These are phyloP conservation scores for Stachybotrys elegans DNA, from an alignment of 2,329 filamentous ascomycete species.

Conservation along the genomic window DNA sequence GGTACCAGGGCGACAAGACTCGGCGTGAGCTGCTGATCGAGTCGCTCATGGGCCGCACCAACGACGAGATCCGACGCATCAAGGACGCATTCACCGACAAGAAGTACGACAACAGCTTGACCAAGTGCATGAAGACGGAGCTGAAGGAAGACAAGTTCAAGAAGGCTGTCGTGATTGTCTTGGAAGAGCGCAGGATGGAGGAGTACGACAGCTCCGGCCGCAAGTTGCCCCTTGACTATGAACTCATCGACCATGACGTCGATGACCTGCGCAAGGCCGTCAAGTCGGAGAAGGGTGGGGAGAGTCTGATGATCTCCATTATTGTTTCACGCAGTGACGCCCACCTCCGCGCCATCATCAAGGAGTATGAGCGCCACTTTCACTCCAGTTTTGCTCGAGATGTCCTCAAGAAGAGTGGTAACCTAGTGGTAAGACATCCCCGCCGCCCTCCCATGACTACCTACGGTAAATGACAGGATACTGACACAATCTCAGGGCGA, in stretches of 20 bases:
- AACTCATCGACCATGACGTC: constrained; percentile 66
- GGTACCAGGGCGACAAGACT: constrained; percentile 85
- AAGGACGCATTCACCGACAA: constrained; percentile 88
- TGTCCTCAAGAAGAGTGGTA: constrained; percentile 81
- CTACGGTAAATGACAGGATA: background rate
- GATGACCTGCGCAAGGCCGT: constrained; percentile 64
- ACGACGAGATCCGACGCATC: constrained; percentile 81
- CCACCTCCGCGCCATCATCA: constrained; percentile 76
- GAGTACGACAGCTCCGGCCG: constrained; percentile 65
- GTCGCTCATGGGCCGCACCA: constrained; percentile 81
- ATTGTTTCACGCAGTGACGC: constrained; percentile 74
- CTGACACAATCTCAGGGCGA: too few species aligned
- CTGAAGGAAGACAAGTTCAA: constrained; percentile 96
- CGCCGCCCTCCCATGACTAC: background rate
- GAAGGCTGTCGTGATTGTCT: constrained; percentile 73
- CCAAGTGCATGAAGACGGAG: constrained; percentile 85
- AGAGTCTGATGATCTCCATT: constrained; percentile 81
- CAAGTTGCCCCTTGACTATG: constrained; percentile 50
- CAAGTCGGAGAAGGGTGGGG: constrained; percentile 72
- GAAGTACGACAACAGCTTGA: constrained; percentile 78
- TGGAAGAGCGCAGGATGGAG: constrained; percentile 81
- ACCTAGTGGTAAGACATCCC: constrained; percentile 74
- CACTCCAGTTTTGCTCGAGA: constrained; percentile 80
- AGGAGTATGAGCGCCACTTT: constrained; percentile 69
- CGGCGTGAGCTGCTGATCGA: constrained; percentile 89